Conservation (phyloP, 2,329 filamentous ascomycete species). For the Alternaria infectoria region DNA sequence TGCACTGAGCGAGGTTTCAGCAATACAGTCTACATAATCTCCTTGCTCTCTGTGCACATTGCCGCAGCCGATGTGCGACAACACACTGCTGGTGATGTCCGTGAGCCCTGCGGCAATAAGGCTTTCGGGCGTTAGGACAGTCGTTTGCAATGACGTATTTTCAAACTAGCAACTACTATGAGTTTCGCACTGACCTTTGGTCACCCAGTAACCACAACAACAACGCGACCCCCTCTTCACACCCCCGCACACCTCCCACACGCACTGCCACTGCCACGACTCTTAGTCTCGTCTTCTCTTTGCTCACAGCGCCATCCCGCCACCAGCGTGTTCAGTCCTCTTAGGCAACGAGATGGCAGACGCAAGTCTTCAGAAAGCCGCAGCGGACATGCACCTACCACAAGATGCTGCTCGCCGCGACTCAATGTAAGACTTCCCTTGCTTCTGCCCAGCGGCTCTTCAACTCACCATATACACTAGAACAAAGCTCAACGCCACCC, state of each 20-base stretch:
- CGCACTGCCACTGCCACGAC: background rate
- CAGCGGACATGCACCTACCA: background rate
- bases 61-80: too few species aligned
- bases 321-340: background rate
- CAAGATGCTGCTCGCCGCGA: background rate
- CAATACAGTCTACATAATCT: too few species aligned
- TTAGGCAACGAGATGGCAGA: background rate
- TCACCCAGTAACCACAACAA: background rate
- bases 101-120: too few species aligned
- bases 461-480: background rate
- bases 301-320: background rate
- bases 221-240: background rate
- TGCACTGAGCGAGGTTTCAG: too few species aligned
- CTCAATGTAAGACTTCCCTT: rapidly evolving
- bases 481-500: background rate
- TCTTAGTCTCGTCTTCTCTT: rapidly evolving
- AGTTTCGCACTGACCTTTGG: background rate
- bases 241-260: background rate
- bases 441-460: rapidly evolving
- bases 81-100: rapidly evolving
- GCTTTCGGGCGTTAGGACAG: too few species aligned
- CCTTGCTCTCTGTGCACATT: too few species aligned
- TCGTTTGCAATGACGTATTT: background rate
- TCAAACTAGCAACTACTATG: background rate
- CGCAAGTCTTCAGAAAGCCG: background rate